phyloP scores from a whole-genome alignment of 2,329 filamentous ascomycete genomes.

The Alternaria infectoria region DNA sequence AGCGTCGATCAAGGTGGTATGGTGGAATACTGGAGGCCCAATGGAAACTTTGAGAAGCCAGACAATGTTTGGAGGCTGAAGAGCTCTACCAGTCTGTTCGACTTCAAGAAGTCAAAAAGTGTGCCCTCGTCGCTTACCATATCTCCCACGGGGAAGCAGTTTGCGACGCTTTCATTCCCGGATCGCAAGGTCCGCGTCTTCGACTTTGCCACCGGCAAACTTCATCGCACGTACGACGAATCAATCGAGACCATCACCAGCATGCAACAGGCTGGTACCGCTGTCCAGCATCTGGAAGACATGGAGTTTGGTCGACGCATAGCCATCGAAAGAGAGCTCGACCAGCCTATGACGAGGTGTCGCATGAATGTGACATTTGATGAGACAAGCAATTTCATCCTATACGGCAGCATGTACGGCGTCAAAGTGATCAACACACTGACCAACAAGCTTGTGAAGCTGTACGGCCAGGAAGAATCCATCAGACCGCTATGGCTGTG shows the following conservation, averaged over 20 bases:
- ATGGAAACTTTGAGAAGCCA: constrained; percentile 84
- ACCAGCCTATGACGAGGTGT: constrained; percentile 69
- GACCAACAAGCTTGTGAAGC: constrained; percentile 88
- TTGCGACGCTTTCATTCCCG: constrained; percentile 88
- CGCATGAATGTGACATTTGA: constrained; percentile 92
- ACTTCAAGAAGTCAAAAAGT: constrained; percentile 93
- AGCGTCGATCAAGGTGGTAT: constrained; percentile 90
- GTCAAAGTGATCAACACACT: constrained; percentile 96
- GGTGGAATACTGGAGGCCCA: constrained; percentile 94
- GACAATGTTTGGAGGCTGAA: constrained; percentile 92
- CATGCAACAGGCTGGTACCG: constrained; percentile 94
- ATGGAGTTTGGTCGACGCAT: constrained; percentile 91
- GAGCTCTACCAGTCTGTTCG: constrained; percentile 91
- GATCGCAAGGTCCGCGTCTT: constrained; percentile 94
- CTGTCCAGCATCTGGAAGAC: constrained; percentile 79
- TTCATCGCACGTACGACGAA: constrained; percentile 93
- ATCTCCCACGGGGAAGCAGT: constrained; percentile 83
- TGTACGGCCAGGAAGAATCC: constrained; percentile 89
- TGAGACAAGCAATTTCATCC: constrained; percentile 91
- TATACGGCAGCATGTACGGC: constrained; percentile 91
- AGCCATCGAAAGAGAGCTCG: constrained; percentile 84
- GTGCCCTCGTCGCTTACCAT: constrained; percentile 81
- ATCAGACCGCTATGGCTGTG: constrained; percentile 82
- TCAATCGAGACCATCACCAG: constrained; percentile 86
- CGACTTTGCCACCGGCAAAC: constrained; percentile 86